Conservation (phyloP, 257 asterid genomes). For the Verbascum thapsus region DNA sequence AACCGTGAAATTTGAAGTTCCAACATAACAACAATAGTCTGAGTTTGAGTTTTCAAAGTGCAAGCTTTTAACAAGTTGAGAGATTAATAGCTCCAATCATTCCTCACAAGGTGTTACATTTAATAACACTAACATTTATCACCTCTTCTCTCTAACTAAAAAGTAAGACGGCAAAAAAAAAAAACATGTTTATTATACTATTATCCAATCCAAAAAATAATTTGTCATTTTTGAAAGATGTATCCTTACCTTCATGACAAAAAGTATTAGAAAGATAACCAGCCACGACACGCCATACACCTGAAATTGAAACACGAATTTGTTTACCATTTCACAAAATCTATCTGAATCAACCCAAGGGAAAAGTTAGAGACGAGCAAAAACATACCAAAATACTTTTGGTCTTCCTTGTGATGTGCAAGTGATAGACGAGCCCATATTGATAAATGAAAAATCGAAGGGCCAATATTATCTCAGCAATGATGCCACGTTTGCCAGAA, state of each 20-base stretch:
- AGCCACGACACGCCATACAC: constrained; percentile 46
- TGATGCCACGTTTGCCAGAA: constrained; percentile 42
- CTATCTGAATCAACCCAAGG: not conserved
- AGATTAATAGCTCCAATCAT: not conserved
- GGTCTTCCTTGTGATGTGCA: constrained; percentile 39
- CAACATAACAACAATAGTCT: not conserved
- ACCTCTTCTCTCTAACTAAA: not conserved
- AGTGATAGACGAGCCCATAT: constrained; percentile 50
- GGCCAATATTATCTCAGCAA: constrained; percentile 42
- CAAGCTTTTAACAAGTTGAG: not conserved
- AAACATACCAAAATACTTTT: constrained; percentile 42
- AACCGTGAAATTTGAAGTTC: not conserved
- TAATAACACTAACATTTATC: not conserved
- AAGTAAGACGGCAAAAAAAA: not conserved
- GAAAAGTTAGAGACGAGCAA: not conserved
- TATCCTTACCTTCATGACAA: constrained; percentile 41
- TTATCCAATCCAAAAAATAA: not conserved
- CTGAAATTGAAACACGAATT: constrained; percentile 10
- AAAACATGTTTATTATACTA: not conserved
- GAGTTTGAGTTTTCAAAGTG: too few relatives aligned
- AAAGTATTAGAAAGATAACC: constrained; percentile 36
- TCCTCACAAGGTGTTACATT: not conserved
- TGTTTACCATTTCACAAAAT: constrained; percentile 7
- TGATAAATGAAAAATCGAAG: constrained; percentile 46
- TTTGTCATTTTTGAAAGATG: not conserved